Evolutionary conservation across 1,139 yeast species (phyloP).

Genomic region (Yamadazyma sp.): DNA sequence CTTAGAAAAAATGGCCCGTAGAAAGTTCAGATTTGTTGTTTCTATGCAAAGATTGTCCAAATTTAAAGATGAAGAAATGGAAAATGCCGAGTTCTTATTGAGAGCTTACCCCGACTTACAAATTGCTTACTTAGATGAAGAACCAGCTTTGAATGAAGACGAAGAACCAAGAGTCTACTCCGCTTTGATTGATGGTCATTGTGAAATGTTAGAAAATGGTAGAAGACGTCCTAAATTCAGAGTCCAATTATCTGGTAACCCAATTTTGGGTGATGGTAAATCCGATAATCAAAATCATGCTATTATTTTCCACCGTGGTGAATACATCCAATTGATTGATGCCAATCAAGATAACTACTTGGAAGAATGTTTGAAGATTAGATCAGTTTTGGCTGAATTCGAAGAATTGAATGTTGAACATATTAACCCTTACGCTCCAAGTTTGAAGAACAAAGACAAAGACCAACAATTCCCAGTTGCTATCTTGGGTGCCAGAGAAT

Average conservation of each 20-base stretch:
- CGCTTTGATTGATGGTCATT: conserved; percentile 96
- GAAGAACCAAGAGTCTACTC: conserved; percentile 98
- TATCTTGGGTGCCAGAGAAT: conserved; percentile 98
- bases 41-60: conserved; percentile 98
- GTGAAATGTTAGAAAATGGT: conserved; percentile 96
- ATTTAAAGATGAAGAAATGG: conserved; percentile 96
- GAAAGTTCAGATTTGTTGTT: conserved; percentile 95
- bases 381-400: conserved; percentile 96
- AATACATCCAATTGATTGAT: conserved; percentile 95
- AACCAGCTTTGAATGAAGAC: conserved; percentile 82
- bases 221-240: conserved; percentile 98
- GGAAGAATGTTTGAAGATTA: conserved; percentile 97
- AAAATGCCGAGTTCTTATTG: conserved; percentile 94
- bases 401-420: conserved; percentile 92
- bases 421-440: conserved; percentile 75
- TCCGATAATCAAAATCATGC: conserved; percentile 99
- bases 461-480: conserved; percentile 75
- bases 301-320: conserved; percentile 96
- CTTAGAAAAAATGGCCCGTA: conserved; percentile 97
- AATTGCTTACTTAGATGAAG: conserved; percentile 97
- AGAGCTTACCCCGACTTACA: conserved; percentile 99
- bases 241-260: conserved; percentile 97
- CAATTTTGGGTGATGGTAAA: conserved; percentile 99
- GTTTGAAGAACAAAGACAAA: conserved; percentile 43
- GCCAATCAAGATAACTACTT: conserved; percentile 98